phyloP scores from a whole-genome alignment of 768 basidiomycete species.

The Pseudohyphozyma bogoriensis region DNA sequence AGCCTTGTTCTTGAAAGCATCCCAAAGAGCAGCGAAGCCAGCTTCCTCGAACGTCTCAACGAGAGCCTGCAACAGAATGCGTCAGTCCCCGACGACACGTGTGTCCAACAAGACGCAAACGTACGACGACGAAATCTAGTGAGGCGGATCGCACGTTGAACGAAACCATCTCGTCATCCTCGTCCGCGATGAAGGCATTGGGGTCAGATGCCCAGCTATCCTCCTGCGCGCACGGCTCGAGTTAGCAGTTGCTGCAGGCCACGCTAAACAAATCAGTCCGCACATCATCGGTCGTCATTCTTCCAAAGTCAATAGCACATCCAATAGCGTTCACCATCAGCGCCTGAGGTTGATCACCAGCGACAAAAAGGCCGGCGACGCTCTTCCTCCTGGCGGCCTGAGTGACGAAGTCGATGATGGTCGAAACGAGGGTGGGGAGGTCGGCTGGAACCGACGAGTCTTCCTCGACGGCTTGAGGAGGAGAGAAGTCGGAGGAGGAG shows the following conservation, averaged over 20 bases:
- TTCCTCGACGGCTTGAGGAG: conserved; percentile 58
- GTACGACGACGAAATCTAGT: conserved; percentile 70
- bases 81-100: not conserved
- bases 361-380: conserved; percentile 55
- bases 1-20: conserved; percentile 15
- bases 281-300: conserved; percentile 82
- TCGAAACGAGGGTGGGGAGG: conserved; percentile 63
- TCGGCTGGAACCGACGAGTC: conserved; percentile 47
- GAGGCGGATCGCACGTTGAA: conserved; percentile 76
- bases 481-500: conserved; percentile 36
- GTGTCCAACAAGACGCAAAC: conserved; percentile 15
- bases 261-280: not conserved
- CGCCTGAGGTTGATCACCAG: conserved; percentile 22
- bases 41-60: conserved; percentile 14
- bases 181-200: conserved; percentile 86
- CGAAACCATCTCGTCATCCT: conserved; percentile 75
- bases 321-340: conserved; percentile 53
- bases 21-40: conserved; percentile 11
- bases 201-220: conserved; percentile 81
- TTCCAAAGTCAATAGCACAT: conserved; percentile 63
- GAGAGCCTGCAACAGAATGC: conserved; percentile 2
- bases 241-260: no score
- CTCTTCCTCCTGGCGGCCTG: conserved; percentile 56
- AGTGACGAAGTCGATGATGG: conserved; percentile 70
- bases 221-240: conserved; percentile 48